A percentile compares a stretch with the other conserved stretches of the same genome.
Evolutionary conservation across 768 basidiomycete genomes (phyloP).

Genomic region (Rhizopogon sp.): DNA sequence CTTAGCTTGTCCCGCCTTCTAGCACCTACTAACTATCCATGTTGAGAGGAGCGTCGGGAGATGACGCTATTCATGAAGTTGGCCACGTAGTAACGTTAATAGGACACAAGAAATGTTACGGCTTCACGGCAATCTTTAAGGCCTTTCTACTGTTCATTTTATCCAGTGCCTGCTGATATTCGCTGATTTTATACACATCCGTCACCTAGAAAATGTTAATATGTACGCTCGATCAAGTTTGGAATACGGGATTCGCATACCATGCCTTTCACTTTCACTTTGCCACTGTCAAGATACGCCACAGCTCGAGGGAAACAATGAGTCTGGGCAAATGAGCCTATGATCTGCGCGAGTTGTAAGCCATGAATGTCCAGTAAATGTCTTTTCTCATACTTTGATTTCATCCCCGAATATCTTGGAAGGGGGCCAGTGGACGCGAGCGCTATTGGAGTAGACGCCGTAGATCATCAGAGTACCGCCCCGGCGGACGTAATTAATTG

Average conservation of each 20-base stretch:
- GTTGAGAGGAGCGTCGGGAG: too few species aligned
- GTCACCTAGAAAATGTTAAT: constrained; percentile 35
- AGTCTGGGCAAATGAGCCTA: constrained; percentile 55
- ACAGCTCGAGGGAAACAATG: constrained; percentile 57
- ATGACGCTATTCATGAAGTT: too few species aligned
- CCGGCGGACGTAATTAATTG: constrained; percentile 36
- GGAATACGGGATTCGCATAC: constrained; percentile 20
- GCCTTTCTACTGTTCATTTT: constrained; percentile 56
- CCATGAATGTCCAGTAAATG: neutral
- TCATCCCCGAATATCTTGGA: constrained; percentile 53
- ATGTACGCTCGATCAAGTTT: neutral
- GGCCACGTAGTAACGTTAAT: too few species aligned
- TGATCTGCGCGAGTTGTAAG: constrained; percentile 30
- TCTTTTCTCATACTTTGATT: constrained; percentile 30
- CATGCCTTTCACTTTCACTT: constrained; percentile 48
- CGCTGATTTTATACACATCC: constrained; percentile 49
- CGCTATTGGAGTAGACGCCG: constrained; percentile 52
- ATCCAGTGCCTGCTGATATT: constrained; percentile 62
- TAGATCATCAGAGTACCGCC: constrained; percentile 47
- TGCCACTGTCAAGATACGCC: constrained; percentile 50
- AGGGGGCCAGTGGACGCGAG: constrained; percentile 49
- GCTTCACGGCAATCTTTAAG: constrained; percentile 49
- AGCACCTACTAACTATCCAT: too few species aligned
- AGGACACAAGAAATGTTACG: constrained; percentile 16
- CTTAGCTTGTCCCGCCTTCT: too few species aligned